Base-by-base conservation (phyloP, 1,284 basidiomycete species). In the Cystobasidium sp. region DNA sequence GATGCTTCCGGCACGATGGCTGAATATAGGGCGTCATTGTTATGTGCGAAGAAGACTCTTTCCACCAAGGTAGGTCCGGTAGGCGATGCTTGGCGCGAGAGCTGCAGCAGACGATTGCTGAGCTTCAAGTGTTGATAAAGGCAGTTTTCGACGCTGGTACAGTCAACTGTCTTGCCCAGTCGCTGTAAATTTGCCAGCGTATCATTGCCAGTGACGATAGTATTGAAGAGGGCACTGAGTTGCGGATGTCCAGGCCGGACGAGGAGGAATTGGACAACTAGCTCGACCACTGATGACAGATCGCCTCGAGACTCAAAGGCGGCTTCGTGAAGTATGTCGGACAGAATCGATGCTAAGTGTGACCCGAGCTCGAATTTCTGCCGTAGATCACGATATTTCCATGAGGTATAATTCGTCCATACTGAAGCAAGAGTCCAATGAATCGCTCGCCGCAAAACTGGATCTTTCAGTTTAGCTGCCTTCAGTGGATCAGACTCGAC, bases 341-440 rank as follows among this genome's bases (percentile, higher is more conserved):
- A 82, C 79, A 91, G 92, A 44, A 94, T 83, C 6, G 85, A 83
- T 6, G 88, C 86, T 59, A 92, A 86, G 37, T 88, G 85, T 74
- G 85, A 84, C 12, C 89, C 90, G 64, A 94, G 90, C 83, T 92
- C 90, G 79, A 93, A 93, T 47, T 90, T 85, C 78, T 94, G 90
- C 7, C 89, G 88, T 9, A 93, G 83, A 75, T 88, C 88, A 1
- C 85, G 84, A 78, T 93, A 95, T 80, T 90, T 89, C 93, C 93
- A 94, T 6, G 88, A 86, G 62, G 88, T 82, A 80, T 93, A 89
- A 78, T 91, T 90, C 0, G 90, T 86, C 93, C 93, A 95, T 41
- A 95, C 88, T 80, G 92, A 90, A 24, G 89, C 88, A 78, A 92
- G 90, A 9, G 94, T 86, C 79, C 94, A 94, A 18, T 85, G 85